Conservation (phyloP, 148 eudicot genomes). For the Salicornia ramosissima region DNA sequence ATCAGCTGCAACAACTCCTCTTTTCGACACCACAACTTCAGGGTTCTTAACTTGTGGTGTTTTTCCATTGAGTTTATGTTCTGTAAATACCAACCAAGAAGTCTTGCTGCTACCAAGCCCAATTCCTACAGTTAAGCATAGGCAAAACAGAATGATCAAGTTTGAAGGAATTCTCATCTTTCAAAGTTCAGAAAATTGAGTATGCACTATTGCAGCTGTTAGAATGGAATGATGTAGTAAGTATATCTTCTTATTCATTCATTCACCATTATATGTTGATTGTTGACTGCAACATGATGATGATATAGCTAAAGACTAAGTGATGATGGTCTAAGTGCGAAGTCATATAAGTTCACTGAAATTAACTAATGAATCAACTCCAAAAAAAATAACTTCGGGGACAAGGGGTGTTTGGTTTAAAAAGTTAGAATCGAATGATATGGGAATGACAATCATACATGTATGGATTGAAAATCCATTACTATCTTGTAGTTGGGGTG, state of each 20-base stretch:
- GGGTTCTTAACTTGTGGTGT: constrained; percentile 6
- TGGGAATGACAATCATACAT: no score
- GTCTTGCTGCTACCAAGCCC: constrained; percentile 27
- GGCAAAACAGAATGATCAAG: not conserved
- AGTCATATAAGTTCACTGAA: no score
- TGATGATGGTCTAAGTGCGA: no score
- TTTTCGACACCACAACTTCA: constrained; percentile 51
- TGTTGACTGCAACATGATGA: no score
- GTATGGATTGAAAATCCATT: no score
- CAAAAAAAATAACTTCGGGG: no score
- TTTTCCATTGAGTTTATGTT: constrained; percentile 12
- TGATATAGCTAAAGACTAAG: no score
- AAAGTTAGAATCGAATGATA: no score
- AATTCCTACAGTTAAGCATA: constrained; percentile 34
- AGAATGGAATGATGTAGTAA: not conserved
- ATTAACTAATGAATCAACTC: no score
- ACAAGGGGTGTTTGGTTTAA: no score
- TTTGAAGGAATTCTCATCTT: constrained; percentile 12
- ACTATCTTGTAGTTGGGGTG: no score
- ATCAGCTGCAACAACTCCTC: constrained; percentile 91
- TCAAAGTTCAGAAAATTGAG: not conserved
- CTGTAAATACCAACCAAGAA: constrained; percentile 17
- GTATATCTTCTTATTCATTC: not conserved
- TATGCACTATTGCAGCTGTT: not conserved
- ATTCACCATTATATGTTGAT: no score